These are phyloP conservation scores for Selaginella tamariscina DNA, from an alignment of 75 land plant species.

Conservation along the genomic window DNA sequence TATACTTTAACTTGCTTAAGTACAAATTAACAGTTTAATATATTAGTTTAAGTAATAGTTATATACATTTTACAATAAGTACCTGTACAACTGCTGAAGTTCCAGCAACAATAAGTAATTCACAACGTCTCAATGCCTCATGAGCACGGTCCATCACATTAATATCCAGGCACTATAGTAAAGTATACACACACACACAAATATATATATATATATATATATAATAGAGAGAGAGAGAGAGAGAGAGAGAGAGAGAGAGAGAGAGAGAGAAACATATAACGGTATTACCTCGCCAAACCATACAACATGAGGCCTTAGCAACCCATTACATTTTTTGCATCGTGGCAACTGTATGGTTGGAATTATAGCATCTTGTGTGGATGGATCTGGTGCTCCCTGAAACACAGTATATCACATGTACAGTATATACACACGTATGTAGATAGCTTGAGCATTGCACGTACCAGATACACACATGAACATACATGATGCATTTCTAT, in stretches of 20 bases:
- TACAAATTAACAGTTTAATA: too few species aligned
- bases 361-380: conserved; percentile 23
- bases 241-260: too few species aligned
- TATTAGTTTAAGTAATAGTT: too few species aligned
- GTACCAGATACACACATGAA: neutral
- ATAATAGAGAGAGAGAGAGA: too few species aligned
- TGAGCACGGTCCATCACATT: conserved; percentile 21
- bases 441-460: neutral
- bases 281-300: conserved; percentile 60
- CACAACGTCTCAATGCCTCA: conserved; percentile 28
- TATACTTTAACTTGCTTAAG: too few species aligned
- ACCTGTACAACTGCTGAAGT: conserved; percentile 52
- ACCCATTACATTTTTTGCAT: conserved; percentile 34
- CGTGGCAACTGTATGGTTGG: conserved; percentile 32
- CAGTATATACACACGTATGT: conserved; percentile 14
- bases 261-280: too few species aligned
- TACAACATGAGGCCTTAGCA: conserved; percentile 46
- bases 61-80: too few species aligned
- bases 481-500: neutral
- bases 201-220: too few species aligned
- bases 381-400: conserved; percentile 36
- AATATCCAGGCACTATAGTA: conserved; percentile 25
- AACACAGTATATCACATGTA: neutral
- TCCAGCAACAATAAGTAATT: conserved; percentile 37
- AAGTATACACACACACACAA: too few species aligned